Conservation (phyloP, 306 rosid species). For the Acacia crassicarpa region DNA sequence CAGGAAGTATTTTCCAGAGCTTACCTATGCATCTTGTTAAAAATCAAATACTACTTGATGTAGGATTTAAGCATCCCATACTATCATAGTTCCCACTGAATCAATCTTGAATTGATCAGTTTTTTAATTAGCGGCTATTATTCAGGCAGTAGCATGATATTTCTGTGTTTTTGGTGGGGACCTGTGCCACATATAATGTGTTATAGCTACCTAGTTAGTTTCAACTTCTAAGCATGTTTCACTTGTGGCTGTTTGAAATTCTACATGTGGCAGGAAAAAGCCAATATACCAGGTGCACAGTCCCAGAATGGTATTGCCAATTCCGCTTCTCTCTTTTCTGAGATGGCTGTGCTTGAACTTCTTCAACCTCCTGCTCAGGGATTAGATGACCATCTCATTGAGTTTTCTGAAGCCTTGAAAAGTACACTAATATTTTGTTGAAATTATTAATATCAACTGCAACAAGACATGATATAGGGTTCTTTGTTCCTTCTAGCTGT, state of each 20-base stretch:
- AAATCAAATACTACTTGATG: background rate
- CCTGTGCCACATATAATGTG: background rate
- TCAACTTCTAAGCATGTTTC: background rate
- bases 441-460: constrained; percentile 43
- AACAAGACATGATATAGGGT: constrained; percentile 30
- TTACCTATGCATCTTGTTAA: background rate
- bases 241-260: constrained; percentile 26
- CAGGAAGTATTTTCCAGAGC: no score
- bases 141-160: constrained; percentile 4
- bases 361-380: constrained; percentile 68
- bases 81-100: background rate
- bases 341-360: constrained; percentile 79
- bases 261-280: constrained; percentile 59
- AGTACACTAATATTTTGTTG: constrained; percentile 55
- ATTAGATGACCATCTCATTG: constrained; percentile 86
- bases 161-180: constrained; percentile 4
- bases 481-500: constrained; percentile 65
- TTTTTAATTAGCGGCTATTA: background rate
- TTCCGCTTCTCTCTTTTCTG: constrained; percentile 70
- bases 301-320: constrained; percentile 63
- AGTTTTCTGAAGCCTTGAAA: constrained; percentile 97
- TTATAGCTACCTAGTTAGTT: constrained; percentile 7
- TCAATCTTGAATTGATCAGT: background rate
- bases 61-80: background rate
- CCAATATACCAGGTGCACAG: constrained; percentile 46